phyloP scores from a whole-genome alignment of 306 rosid species.

The Lathyrus aphaca region DNA sequence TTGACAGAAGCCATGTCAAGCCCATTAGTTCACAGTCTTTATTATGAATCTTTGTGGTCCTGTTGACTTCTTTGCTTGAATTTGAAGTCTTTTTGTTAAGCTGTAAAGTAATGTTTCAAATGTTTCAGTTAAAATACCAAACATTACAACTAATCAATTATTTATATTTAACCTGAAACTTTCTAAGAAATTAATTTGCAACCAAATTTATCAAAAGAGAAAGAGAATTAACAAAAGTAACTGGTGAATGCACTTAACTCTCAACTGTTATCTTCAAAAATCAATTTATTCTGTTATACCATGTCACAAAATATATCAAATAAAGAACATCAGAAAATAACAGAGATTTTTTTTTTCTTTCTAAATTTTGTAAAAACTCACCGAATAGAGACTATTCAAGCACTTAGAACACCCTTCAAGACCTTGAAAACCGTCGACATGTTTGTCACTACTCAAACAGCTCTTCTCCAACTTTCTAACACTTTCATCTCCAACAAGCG shows the following conservation, averaged over 20 bases:
- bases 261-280: neutral
- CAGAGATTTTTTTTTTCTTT: neutral
- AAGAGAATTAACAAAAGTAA: neutral
- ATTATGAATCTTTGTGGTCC: constrained; percentile 88
- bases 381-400: constrained; percentile 67
- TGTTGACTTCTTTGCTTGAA: constrained; percentile 79
- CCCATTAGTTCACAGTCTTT: constrained; percentile 92
- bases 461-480: constrained; percentile 70
- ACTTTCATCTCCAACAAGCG: constrained; percentile 60
- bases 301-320: constrained; percentile 17
- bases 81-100: constrained; percentile 82
- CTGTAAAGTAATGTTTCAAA: constrained; percentile 58
- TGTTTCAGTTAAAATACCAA: constrained; percentile 36
- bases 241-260: neutral
- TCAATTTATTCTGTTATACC: no score
- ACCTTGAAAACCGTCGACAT: constrained; percentile 71
- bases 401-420: constrained; percentile 95
- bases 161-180: neutral
- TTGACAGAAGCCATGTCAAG: constrained; percentile 88
- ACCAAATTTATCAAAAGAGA: neutral
- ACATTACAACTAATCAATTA: neutral
- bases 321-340: neutral
- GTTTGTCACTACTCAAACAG: constrained; percentile 59
- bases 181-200: neutral
- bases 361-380: constrained; percentile 37